Base-by-base conservation (phyloP, 768 basidiomycete genomes). In the Boletus vinaceobasis region DNA sequence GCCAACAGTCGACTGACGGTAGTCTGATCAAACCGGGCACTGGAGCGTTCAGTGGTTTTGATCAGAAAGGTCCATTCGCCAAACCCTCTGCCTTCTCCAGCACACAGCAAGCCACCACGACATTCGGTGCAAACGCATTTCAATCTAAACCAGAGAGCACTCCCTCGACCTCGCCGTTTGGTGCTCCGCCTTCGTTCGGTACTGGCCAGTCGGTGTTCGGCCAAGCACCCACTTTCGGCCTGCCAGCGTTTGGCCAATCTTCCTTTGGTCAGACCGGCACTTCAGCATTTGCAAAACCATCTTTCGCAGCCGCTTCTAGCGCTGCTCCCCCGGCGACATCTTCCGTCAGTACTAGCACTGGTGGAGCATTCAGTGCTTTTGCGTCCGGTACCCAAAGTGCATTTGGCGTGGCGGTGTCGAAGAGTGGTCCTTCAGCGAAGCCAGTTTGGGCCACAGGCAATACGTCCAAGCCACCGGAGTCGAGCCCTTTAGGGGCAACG, bases 191-290 rank as follows among this genome's bases (percentile, higher is more conserved):
- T 23, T 59, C 64, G 2, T 78, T 76, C n/a, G 46, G 60, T 46
- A 36, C 46, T 2, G 72, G 68, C 3, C 73, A 72, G 55, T 56
- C 77, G 5, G 56, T 61, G 11, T 77, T 77, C 48, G 65, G 69
- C 15, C 69, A 74, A 52, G 15, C 26, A 26, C 55, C 70, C 36
- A 53, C 60, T 7, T 79, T 77, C 56, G 77, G 75, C 2, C 71
- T 74, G 39, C 55, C 75, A 8, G 58, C 71, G 4, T 79, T 80
- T 56, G 74, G 75, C 2, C 71, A 74, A 45, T 57, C 75, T 19
- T 61, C 66, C 2, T 67, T 72, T 42, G 64, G 65, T 39, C 63
- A 57, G 36, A 45, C 45, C 11, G 55, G 57, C 35, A 17, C 45
- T 29, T 57, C 61, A 17, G 29, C 44, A 32, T 71, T 71, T 19